Conservation (phyloP, 768 basidiomycete genomes). For the Lactifluus piperatus region DNA sequence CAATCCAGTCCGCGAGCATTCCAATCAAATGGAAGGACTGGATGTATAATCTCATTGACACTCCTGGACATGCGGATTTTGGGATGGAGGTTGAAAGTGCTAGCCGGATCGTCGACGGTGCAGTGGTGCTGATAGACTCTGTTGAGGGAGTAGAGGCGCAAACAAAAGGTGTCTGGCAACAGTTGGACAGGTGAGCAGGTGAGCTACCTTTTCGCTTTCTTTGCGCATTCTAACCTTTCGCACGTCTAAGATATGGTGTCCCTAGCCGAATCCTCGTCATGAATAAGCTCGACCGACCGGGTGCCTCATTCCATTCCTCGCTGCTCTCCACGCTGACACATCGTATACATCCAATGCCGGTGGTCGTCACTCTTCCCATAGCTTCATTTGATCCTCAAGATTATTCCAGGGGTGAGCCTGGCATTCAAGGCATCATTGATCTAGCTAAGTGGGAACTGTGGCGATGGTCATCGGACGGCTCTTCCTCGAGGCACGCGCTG, state of each 20-base stretch:
- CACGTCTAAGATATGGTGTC: constrained; percentile 58
- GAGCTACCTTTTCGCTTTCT: constrained; percentile 16
- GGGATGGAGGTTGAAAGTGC: constrained; percentile 97
- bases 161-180: constrained; percentile 82
- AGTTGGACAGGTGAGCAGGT: constrained; percentile 66
- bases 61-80: constrained; percentile 89
- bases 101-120: constrained; percentile 83
- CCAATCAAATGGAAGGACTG: constrained; percentile 80
- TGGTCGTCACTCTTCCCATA: constrained; percentile 62
- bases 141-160: constrained; percentile 90
- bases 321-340: constrained; percentile 65
- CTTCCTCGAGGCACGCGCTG: constrained; percentile 35
- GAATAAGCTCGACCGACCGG: constrained; percentile 84
- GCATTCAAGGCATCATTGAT: constrained; percentile 78
- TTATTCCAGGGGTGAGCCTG: constrained; percentile 69
- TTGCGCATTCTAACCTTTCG: background rate
- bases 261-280: constrained; percentile 70
- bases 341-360: constrained; percentile 66
- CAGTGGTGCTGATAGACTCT: constrained; percentile 80
- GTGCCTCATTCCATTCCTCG: constrained; percentile 69
- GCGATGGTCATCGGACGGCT: constrained; percentile 56
- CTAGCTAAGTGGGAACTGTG: constrained; percentile 78
- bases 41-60: constrained; percentile 84
- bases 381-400: constrained; percentile 62
- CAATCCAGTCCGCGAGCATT: constrained; percentile 87